phyloP scores from a whole-genome alignment of 1,139 yeast species.

The Candida mesenterica region DNA sequence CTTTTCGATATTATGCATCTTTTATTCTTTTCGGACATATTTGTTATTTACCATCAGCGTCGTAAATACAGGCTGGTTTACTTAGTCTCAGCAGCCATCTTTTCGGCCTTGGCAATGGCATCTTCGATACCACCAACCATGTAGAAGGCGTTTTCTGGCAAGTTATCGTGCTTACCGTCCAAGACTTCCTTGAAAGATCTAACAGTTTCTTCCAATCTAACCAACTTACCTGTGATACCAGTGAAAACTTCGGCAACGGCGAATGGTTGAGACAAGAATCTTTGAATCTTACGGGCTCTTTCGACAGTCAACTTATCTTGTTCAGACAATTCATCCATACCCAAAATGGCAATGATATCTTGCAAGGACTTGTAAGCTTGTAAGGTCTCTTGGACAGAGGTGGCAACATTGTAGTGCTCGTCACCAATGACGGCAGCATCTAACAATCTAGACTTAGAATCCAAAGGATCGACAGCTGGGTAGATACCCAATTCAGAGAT shows the following conservation, averaged over 20 bases:
- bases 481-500: constrained; percentile 99
- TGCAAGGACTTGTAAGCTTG: constrained; percentile 99
- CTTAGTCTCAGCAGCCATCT: constrained; percentile 91
- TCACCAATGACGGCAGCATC: constrained; percentile 97
- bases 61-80: no score
- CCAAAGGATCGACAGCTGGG: constrained; percentile 99
- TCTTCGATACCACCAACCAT: constrained; percentile 99
- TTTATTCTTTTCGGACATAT: constrained; percentile 7
- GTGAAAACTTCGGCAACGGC: constrained; percentile 99
- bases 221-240: constrained; percentile 98
- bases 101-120: constrained; percentile 97
- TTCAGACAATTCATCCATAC: constrained; percentile 99
- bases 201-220: constrained; percentile 93
- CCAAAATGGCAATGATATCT: constrained; percentile 99
- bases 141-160: constrained; percentile 99
- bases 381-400: constrained; percentile 94
- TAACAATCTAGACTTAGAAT: constrained; percentile 97
- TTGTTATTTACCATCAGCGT: not conserved
- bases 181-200: constrained; percentile 94
- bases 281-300: constrained; percentile 99
- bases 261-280: constrained; percentile 99
- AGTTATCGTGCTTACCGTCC: constrained; percentile 97
- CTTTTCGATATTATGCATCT: no score
- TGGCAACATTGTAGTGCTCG: constrained; percentile 96
- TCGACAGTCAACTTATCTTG: constrained; percentile 98